phyloP scores from a whole-genome alignment of 257 asterid genomes.

The Datura wrightii region DNA sequence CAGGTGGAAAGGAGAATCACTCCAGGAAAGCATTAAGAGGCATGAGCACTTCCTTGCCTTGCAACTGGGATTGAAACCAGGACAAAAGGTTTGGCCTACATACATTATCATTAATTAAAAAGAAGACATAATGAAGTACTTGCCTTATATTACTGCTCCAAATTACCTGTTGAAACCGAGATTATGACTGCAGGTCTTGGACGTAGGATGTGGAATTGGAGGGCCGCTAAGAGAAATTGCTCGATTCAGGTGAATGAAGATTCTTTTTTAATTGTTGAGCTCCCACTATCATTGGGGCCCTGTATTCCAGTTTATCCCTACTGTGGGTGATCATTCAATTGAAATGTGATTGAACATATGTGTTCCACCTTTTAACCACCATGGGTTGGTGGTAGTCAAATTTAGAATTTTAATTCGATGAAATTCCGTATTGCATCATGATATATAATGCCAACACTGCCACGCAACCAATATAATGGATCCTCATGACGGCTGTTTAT shows the following conservation, averaged over 20 bases:
- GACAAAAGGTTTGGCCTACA: slow-evolving; percentile 69
- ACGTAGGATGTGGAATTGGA: slow-evolving; percentile 98
- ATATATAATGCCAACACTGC: background rate
- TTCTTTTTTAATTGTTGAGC: background rate
- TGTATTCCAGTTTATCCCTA: background rate
- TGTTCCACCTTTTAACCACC: background rate
- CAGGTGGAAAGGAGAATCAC: slow-evolving; percentile 98
- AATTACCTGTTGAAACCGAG: background rate
- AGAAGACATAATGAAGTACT: slow-evolving; percentile 6
- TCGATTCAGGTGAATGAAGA: slow-evolving; percentile 71
- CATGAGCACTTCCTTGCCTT: slow-evolving; percentile 97
- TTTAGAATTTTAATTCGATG: background rate
- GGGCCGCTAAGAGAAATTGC: slow-evolving; percentile 97
- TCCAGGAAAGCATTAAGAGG: slow-evolving; percentile 87
- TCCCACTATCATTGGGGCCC: slow-evolving; percentile 1
- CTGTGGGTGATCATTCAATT: background rate
- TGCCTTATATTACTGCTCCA: background rate
- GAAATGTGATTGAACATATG: background rate
- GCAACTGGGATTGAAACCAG: slow-evolving; percentile 83
- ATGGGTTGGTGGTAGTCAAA: background rate
- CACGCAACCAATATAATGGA: background rate
- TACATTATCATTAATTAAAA: background rate
- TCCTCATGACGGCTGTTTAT: background rate
- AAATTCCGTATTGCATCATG: slow-evolving; percentile 14
- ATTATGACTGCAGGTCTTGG: slow-evolving; percentile 74